Percentiles rank a stretch among this genome's conserved stretches.
Evolutionary conservation across 371 early-diverging fungal genomes (phyloP).

Genomic region (Chytridiales sp.): DNA sequence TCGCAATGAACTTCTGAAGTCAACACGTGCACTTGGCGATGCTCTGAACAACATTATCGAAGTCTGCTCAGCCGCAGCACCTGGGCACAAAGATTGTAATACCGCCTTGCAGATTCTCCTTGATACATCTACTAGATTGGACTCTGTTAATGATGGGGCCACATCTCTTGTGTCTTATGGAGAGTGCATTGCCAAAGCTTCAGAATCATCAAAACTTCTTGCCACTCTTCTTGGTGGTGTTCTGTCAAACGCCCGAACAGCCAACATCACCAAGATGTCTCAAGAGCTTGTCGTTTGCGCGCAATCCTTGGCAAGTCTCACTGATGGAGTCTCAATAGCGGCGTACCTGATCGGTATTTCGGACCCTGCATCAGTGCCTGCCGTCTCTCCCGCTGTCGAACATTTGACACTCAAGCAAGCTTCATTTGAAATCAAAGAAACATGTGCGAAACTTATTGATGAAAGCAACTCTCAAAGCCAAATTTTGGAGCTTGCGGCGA

Average conservation of each 20-base stretch:
- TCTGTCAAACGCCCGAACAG: slow-evolving; percentile 19
- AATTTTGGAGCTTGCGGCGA: slow-evolving; percentile 42
- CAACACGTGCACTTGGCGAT: slow-evolving; percentile 29
- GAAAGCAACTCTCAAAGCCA: slow-evolving; percentile 32
- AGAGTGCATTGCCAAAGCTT: slow-evolving; percentile 28
- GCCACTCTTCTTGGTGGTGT: slow-evolving; percentile 1
- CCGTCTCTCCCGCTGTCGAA: slow-evolving; percentile 34
- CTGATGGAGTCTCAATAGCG: slow-evolving; percentile 34
- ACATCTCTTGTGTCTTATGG: slow-evolving; percentile 27
- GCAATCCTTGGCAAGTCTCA: slow-evolving; percentile 25
- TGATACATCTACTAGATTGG: slow-evolving; percentile 20
- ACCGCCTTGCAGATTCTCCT: slow-evolving; percentile 33
- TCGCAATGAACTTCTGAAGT: slow-evolving; percentile 29
- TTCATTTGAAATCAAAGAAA: slow-evolving; percentile 34
- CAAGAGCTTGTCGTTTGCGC: slow-evolving; percentile 23
- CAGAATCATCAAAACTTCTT: slow-evolving; percentile 22
- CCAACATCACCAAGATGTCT: slow-evolving; percentile 29
- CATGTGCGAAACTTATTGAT: slow-evolving; percentile 37
- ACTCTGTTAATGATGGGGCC: slow-evolving; percentile 34
- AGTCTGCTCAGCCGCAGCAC: slow-evolving; percentile 40
- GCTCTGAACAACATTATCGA: slow-evolving; percentile 31
- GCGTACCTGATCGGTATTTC: slow-evolving; percentile 47
- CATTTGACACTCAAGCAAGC: slow-evolving; percentile 23
- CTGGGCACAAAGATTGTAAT: slow-evolving; percentile 48
- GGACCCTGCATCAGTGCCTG: slow-evolving; percentile 43